Conservation (phyloP, 305 asterid species). For the Coffea humblotiana region DNA sequence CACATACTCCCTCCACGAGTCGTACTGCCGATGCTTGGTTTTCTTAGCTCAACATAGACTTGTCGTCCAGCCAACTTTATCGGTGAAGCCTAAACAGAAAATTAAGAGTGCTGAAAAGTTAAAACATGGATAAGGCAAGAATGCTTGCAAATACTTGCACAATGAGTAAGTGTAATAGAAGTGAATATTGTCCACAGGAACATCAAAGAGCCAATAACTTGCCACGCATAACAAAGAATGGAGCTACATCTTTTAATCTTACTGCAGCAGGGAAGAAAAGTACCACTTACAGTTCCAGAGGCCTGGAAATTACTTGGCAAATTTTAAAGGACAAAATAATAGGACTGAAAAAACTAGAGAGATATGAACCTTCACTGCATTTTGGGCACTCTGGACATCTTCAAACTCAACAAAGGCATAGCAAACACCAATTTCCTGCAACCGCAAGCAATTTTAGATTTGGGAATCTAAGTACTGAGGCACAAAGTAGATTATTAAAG, state of each 20-base stretch:
- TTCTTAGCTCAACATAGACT: constrained; percentile 79
- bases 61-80: constrained; percentile 67
- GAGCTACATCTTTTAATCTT: not conserved
- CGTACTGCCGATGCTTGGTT: constrained; percentile 44
- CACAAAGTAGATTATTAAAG: not conserved
- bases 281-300: not conserved
- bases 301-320: too few species aligned
- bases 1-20: constrained; percentile 77
- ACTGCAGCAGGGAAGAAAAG: not conserved
- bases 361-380: constrained; percentile 68
- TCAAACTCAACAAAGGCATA: constrained; percentile 96
- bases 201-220: not conserved
- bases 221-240: not conserved
- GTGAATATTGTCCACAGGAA: not conserved
- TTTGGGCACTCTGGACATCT: constrained; percentile 69
- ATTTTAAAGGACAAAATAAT: too few species aligned
- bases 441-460: constrained; percentile 29
- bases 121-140: too few species aligned
- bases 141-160: not conserved
- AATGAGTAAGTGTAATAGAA: not conserved
- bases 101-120: not conserved
- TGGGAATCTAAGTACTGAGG: not conserved
- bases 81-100: constrained; percentile 62
- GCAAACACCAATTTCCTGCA: constrained; percentile 85
- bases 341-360: not conserved